These are phyloP conservation scores for Cladosporium austrohemisphaericum DNA, from an alignment of 2,329 filamentous ascomycete species.

Conservation along the genomic window DNA sequence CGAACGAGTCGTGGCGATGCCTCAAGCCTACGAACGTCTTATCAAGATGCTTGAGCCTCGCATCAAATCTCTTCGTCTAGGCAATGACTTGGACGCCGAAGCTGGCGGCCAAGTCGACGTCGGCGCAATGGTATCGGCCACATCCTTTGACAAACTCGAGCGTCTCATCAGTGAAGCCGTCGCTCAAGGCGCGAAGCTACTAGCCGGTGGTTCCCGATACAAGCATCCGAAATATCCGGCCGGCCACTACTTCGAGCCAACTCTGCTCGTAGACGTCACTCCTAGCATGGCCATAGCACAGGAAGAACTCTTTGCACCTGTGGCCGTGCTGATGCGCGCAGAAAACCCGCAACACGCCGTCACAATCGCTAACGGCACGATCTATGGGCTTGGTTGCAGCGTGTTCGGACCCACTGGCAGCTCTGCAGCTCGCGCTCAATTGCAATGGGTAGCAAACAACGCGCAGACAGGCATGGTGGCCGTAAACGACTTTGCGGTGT, in stretches of 20 bases:
- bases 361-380: slow-evolving; percentile 72
- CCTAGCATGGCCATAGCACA: slow-evolving; percentile 81
- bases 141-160: slow-evolving; percentile 73
- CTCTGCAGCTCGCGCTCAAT: slow-evolving; percentile 50
- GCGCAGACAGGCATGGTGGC: slow-evolving; percentile 86
- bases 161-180: slow-evolving; percentile 73
- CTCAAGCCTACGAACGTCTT: slow-evolving; percentile 70
- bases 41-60: slow-evolving; percentile 67
- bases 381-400: slow-evolving; percentile 81
- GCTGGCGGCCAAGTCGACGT: slow-evolving; percentile 60
- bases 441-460: slow-evolving; percentile 62
- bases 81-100: slow-evolving; percentile 59
- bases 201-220: slow-evolving; percentile 72
- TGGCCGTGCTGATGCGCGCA: slow-evolving; percentile 81
- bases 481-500: slow-evolving; percentile 92
- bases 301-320: slow-evolving; percentile 87
- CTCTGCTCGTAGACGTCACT: slow-evolving; percentile 85
- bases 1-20: slow-evolving; percentile 81
- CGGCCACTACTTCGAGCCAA: slow-evolving; percentile 91
- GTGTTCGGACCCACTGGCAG: slow-evolving; percentile 65
- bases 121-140: slow-evolving; percentile 82
- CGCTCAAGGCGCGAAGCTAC: slow-evolving; percentile 69
- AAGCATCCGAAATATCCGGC: slow-evolving; percentile 67
- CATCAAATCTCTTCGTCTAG: slow-evolving; percentile 70
- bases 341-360: slow-evolving; percentile 64